Evolutionary conservation across 2,329 filamentous ascomycete species (phyloP).

Genomic region (Phialophora macrospora): DNA sequence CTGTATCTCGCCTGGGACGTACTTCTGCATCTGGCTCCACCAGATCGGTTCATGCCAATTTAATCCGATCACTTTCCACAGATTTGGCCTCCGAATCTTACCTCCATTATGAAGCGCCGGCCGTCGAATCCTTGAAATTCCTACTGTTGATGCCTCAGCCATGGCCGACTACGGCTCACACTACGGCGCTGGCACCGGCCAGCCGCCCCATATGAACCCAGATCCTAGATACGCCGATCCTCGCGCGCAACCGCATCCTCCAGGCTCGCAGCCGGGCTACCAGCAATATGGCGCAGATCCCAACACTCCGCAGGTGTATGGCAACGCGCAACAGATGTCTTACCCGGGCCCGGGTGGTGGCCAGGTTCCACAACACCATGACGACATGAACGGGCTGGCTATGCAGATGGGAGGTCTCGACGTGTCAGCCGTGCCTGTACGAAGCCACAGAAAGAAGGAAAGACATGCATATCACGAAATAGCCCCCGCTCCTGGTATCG

Average conservation of each 20-base stretch:
- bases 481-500: conserved; percentile 67
- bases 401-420: conserved; percentile 80
- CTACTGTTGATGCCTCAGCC: conserved; percentile 7
- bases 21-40: neutral
- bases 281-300: conserved; percentile 25
- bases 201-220: conserved; percentile 29
- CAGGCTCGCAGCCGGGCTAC: conserved; percentile 30
- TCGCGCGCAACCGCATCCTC: conserved; percentile 25
- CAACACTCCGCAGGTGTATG: conserved; percentile 26
- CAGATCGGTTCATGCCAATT: neutral
- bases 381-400: conserved; percentile 44
- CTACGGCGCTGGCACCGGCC: conserved; percentile 30
- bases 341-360: conserved; percentile 21
- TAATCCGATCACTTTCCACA: neutral
- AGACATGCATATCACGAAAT: conserved; percentile 90
- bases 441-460: conserved; percentile 81
- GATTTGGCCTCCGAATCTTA: neutral
- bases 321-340: conserved; percentile 25
- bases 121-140: conserved; percentile 21
- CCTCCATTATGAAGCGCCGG: conserved; percentile 32
- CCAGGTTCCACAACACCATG: conserved; percentile 26
- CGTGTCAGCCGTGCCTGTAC: conserved; percentile 59
- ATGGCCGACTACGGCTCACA: conserved; percentile 36
- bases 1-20: neutral
- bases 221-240: conserved; percentile 33